These are phyloP conservation scores for Quercus glauca DNA, from an alignment of 306 rosid genomes.

Conservation along the genomic window DNA sequence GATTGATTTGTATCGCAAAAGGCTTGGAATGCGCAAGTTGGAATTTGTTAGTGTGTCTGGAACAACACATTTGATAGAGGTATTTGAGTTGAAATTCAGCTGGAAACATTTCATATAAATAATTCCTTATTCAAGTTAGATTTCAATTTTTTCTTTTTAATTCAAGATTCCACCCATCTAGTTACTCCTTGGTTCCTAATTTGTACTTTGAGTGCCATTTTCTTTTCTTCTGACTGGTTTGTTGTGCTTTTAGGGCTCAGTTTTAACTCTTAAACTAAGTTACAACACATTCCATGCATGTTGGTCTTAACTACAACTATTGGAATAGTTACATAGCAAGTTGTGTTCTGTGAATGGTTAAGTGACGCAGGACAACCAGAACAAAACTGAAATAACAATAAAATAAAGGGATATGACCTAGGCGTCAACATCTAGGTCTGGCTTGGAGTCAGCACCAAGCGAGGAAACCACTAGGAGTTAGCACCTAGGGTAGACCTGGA, in stretches of 20 bases:
- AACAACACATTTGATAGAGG: slow-evolving; percentile 88
- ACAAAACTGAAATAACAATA: too few relatives aligned
- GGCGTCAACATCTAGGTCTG: too few relatives aligned
- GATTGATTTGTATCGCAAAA: slow-evolving; percentile 66
- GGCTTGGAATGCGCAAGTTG: slow-evolving; percentile 61
- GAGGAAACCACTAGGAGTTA: too few relatives aligned
- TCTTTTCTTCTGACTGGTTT: background rate
- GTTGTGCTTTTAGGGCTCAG: background rate
- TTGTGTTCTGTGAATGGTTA: background rate
- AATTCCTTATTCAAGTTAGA: slow-evolving; percentile 13
- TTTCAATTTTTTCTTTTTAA: background rate
- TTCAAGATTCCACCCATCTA: background rate
- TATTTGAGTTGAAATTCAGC: slow-evolving; percentile 29
- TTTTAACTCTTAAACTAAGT: background rate
- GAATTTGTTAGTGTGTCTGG: slow-evolving; percentile 82
- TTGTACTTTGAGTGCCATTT: background rate
- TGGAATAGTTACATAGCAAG: background rate
- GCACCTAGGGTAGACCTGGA: too few relatives aligned
- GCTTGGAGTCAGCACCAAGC: too few relatives aligned
- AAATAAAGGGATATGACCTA: too few relatives aligned
- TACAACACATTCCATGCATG: background rate
- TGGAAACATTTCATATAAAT: slow-evolving; percentile 1
- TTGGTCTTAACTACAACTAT: background rate
- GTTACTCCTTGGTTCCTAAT: background rate
- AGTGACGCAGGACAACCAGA: too few relatives aligned